A percentile compares a stretch with the other conserved stretches of the same genome.
These are phyloP conservation scores for Candida jianshihensis DNA, from an alignment of 805 yeast genomes.

Conservation along the genomic window DNA sequence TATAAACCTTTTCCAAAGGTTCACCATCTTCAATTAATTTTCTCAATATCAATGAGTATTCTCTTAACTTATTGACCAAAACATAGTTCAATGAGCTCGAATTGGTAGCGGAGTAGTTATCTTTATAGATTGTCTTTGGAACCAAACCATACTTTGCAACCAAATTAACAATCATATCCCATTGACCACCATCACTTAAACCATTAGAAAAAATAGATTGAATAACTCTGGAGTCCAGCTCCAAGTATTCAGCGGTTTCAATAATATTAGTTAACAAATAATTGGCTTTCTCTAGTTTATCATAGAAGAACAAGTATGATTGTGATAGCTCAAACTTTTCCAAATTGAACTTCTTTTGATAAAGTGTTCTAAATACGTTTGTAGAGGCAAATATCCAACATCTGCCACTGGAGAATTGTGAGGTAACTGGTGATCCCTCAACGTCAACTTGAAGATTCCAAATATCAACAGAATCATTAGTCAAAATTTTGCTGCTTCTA, in stretches of 20 bases:
- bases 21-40: conserved; percentile 33
- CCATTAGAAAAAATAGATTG: conserved; percentile 60
- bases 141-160: conserved; percentile 77
- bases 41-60: conserved; percentile 64
- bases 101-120: conserved; percentile 42
- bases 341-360: conserved; percentile 55
- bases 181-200: conserved; percentile 79
- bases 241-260: conserved; percentile 52
- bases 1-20: conserved; percentile 27
- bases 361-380: conserved; percentile 57
- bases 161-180: conserved; percentile 71
- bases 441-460: conserved; percentile 23
- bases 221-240: conserved; percentile 60
- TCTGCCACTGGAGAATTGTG: conserved; percentile 68
- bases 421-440: conserved; percentile 57
- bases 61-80: conserved; percentile 62
- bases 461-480: conserved; percentile 13
- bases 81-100: conserved; percentile 54
- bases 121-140: conserved; percentile 67
- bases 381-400: conserved; percentile 87
- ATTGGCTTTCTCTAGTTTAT: conserved; percentile 77
- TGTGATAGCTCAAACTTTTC: conserved; percentile 68
- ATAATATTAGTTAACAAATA: conserved; percentile 67
- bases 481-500: conserved; percentile 6
- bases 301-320: conserved; percentile 71